Base-by-base conservation (phyloP, 345 rosid genomes). In the Salix dunnii region DNA sequence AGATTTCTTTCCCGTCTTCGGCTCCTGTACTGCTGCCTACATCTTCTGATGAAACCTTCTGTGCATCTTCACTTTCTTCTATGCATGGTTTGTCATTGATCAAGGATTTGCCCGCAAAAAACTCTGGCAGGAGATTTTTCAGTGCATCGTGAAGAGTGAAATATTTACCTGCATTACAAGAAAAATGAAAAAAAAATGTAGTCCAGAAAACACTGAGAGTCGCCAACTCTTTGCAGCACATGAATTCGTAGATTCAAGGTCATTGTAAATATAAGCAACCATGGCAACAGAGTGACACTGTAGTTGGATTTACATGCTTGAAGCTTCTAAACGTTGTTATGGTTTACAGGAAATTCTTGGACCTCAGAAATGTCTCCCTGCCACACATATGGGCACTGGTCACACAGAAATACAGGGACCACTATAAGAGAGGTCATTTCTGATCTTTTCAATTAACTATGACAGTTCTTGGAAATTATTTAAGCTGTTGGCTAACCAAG, bases 81-180 rank as follows among this genome's bases (percentile, higher is more conserved):
- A 74, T 35, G 36, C 77, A 78, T 74, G 74, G 43, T 70, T 84
- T 86, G 20, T 64, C 80, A 31, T 48, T 30, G 6, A 36, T 72
- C 70, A 48, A 55, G 65, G 82, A 46, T 42, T 53, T 76, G 31
- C 77, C 76, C 23, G 73, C 65, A 67, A 80, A 82, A 79, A 76
- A 77, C 80, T 84, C 90, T 0, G 99, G 97, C 76, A 92, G 83
- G 67, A 93, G 88, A 70, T 62, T 76, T 86, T 80, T 85, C 49
- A 95, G 74, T 6, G 97, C 97, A 70, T 92, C 94, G 0, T 53
- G 69, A 55, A 92, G 74, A 30, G 92, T 89, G 78, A 92, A 87
- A 81, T 77, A 90, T 85, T 88, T 93, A 78, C 90, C 99, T 90
- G 90, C 83, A 75, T 43, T 53, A 48, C 42, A 72, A 62, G 48